Evolutionary conservation across 2,329 filamentous ascomycete genomes (phyloP).

Genomic region (Leptographium procerum): DNA sequence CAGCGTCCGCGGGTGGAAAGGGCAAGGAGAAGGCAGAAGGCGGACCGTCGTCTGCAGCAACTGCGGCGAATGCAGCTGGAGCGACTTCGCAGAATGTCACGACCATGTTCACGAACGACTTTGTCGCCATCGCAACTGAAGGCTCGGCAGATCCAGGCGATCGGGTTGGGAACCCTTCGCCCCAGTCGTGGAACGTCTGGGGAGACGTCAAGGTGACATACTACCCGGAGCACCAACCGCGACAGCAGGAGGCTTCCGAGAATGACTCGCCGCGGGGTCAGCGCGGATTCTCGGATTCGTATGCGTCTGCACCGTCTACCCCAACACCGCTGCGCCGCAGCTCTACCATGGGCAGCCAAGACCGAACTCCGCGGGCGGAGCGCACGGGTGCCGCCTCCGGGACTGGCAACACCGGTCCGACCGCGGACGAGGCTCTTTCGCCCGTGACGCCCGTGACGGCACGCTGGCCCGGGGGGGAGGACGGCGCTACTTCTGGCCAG

Average conservation of each 20-base stretch:
- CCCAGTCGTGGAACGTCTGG: conserved; percentile 58
- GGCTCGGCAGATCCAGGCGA: conserved; percentile 29
- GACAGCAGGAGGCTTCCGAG: conserved; percentile 13
- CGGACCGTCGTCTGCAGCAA: conserved; percentile 13
- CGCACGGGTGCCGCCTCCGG: conserved; percentile 13
- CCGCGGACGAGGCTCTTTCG: conserved; percentile 33
- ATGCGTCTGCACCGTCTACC: conserved; percentile 41
- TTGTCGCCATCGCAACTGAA: conserved; percentile 60
- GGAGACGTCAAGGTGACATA: conserved; percentile 71
- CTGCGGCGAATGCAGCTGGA: not conserved
- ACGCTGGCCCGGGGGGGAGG: conserved; percentile 26
- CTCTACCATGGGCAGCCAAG: conserved; percentile 39
- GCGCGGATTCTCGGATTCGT: not conserved
- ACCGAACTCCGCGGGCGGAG: conserved; percentile 29
- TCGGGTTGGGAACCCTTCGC: conserved; percentile 15
- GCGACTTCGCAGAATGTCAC: conserved; percentile 29
- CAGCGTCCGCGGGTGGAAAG: conserved; percentile 34
- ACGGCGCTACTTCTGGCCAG: conserved; percentile 33
- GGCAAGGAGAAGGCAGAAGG: conserved; percentile 58
- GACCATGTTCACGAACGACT: conserved; percentile 68
- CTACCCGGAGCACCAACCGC: conserved; percentile 40
- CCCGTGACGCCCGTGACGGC: conserved; percentile 22
- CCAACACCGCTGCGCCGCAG: conserved; percentile 66
- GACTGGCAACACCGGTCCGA: conserved; percentile 6
- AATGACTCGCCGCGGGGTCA: conserved; percentile 1